Conservation (phyloP, 257 asterid genomes). For the Solanum ossicruentum region DNA sequence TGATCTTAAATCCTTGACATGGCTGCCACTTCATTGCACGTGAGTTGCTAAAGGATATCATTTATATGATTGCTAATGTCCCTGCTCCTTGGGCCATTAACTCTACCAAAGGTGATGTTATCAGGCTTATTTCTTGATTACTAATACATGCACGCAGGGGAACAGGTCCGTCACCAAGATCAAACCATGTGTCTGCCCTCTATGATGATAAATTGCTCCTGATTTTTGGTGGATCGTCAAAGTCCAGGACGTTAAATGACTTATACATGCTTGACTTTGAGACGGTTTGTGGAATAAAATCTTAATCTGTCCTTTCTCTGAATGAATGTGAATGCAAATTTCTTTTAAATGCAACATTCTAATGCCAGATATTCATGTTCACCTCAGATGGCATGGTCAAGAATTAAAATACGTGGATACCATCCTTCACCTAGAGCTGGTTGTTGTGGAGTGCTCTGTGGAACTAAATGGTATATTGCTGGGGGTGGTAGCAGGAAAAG, state of each 20-base stretch:
- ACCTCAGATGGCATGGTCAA: conserved; percentile 91
- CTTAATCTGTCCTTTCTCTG: background rate
- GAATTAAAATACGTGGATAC: conserved; percentile 71
- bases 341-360: background rate
- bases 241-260: conserved; percentile 87
- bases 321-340: background rate
- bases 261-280: conserved; percentile 88
- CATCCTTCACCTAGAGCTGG: conserved; percentile 99
- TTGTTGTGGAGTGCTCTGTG: conserved; percentile 88
- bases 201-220: conserved; percentile 78
- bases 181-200: conserved; percentile 82
- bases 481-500: conserved; percentile 97
- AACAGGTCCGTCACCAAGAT: conserved; percentile 81
- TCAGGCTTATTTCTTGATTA: background rate
- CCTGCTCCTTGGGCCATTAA: background rate
- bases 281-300: conserved; percentile 46
- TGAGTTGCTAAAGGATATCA: conserved; percentile 20
- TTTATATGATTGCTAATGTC: background rate
- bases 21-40: conserved; percentile 99
- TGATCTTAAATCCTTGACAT: conserved; percentile 84
- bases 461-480: conserved; percentile 90
- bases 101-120: background rate
- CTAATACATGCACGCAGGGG: conserved; percentile 39
- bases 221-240: conserved; percentile 83
- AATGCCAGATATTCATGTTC: conserved; percentile 1